Base-by-base conservation (phyloP, 306 rosid genomes). In the Calophaca sinica region DNA sequence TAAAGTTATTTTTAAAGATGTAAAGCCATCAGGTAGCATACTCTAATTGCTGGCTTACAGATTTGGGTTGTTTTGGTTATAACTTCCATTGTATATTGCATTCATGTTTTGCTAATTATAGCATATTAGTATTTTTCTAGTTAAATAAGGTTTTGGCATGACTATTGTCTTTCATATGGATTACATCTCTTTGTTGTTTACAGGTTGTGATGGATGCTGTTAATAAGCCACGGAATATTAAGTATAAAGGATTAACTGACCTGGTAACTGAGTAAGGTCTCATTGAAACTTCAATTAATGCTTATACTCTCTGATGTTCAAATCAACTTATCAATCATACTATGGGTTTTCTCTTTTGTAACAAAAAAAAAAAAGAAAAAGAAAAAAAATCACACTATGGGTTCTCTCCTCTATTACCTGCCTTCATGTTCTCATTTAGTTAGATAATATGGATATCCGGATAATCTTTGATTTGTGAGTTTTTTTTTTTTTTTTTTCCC, bases 141-240 rank as follows among this genome's bases (percentile, higher is more conserved):
- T 14, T 73, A 52, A 9, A 29, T 65, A 42, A 51, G 20, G 60
- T 72, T 80, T 76, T 67, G 61, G 68, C 44, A 41, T 70, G 15
- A n/a, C 72, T 39, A 46, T 55, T 51, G 58, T 70, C 79, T 62
- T 20, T 55, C 41, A 14, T 5, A 68, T 64, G 65, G 44, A 76
- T 52, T 84, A 28, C 45, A 8, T 53, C 53, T 63, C 58, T 39
- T 41, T 53, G 72, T 58, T 62, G 39, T 84, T 80, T 80, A 78
- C 88, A 94, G 97, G 93, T 94, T 87, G 97, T 94, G 63, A 94
- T 92, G 99, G 93, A 92, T 55, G 97, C 97, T 58, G 96, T 94
- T 74, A 94, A 88, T 77, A 88, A 94, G 88, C 99, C 99, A 54
- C 85, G 86, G 46, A 86, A 86, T 86, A 52, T 94, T 72, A 80